Conservation (phyloP, 495 filamentous ascomycete species). For the Amorphotheca resinae region DNA sequence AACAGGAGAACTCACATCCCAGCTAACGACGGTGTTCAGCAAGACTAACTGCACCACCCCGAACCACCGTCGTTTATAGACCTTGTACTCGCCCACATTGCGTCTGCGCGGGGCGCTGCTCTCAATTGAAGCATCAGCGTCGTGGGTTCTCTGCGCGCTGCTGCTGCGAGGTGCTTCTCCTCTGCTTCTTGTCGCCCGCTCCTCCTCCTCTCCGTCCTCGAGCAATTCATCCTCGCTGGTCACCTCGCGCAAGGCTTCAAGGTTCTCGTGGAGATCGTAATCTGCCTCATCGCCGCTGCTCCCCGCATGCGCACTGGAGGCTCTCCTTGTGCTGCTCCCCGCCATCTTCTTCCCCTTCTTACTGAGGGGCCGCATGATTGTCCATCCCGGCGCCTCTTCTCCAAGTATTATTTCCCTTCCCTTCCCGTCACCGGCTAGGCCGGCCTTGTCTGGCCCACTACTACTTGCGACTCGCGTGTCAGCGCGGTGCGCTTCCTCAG, state of each 20-base stretch:
- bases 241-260: constrained; percentile 13
- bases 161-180: not conserved
- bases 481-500: too few species aligned
- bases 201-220: constrained; percentile 1
- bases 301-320: not conserved
- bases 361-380: constrained; percentile 17
- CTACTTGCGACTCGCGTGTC: too few species aligned
- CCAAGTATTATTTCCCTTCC: constrained; percentile 4
- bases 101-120: too few species aligned
- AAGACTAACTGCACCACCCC: constrained; percentile 72
- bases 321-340: not conserved
- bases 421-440: not conserved
- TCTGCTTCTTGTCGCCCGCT: not conserved
- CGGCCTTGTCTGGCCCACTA: too few species aligned
- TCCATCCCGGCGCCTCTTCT: constrained; percentile 15
- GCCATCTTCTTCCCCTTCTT: constrained; percentile 7
- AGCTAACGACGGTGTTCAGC: constrained; percentile 85
- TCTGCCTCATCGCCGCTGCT: constrained; percentile 7
- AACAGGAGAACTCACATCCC: constrained; percentile 59
- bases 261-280: constrained; percentile 9
- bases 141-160: not conserved
- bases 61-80: constrained; percentile 87
- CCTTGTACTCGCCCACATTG: constrained; percentile 47
- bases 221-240: constrained; percentile 18
- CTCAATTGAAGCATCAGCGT: too few species aligned